Base-by-base conservation (phyloP, 768 basidiomycete species). In the Phylloporus rhodoxanthus region DNA sequence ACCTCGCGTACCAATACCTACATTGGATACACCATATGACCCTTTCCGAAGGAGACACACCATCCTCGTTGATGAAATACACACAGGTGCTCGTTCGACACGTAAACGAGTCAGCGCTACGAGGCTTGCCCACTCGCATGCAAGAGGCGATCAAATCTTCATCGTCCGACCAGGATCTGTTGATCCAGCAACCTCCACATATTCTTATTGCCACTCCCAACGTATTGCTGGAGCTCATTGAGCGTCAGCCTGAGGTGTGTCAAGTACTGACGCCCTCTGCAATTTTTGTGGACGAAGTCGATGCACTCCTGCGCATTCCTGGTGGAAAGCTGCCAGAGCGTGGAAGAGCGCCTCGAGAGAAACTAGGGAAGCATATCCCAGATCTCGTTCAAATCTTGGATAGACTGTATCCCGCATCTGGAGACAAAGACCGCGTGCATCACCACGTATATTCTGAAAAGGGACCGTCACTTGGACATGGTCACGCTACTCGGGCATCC, bases 221-320 rank as follows among this genome's bases (percentile, higher is more conserved):
- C 53, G 85, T 84, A 5, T 53, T 86, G 5, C 59, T 79, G 57
- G 86, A 86, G 42, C 70, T 81, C 25, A 70, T 78, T 21, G 64
- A 74, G 34, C 59, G 64, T 46, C 74, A 79, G 40, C 57, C 72
- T 1, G 57, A 68, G 17, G 72, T 68, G 13, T 63, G 87, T 17
- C 71, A 72, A 46, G 52, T 85, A 42, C 57, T 64, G 6, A 67
- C 65, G 43, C 66, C 86, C 45, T 76, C 76, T 13, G 77, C 75
- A 2, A 74, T 90, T 41, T 80, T 82, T 30, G 80, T 89, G 47
- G 87, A 90, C 55, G 87, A 90, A 62, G 82, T 80, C 41, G 88
- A 90, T 59, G 84, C 82, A 63, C 69, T 89, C 34, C 70, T 91
- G 47, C 78, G 77, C 51, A 66, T 75, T 5, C 76, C 82, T 17